These are phyloP conservation scores for Starmera dryadoides DNA, from an alignment of 805 yeast species.

Conservation along the genomic window DNA sequence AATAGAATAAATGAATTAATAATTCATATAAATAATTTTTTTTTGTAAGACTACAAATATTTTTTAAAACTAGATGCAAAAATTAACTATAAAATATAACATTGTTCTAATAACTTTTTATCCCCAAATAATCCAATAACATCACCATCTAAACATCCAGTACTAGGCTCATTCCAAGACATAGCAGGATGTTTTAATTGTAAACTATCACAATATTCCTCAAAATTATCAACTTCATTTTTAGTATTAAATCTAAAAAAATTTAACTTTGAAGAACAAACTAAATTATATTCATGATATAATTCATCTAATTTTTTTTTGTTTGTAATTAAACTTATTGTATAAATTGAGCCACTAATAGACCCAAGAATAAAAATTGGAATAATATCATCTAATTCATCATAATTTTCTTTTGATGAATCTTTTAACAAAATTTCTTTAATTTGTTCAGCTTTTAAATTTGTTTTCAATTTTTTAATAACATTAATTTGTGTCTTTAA, in stretches of 20 bases:
- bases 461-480: slow-evolving; percentile 6
- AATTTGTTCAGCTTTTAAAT: background rate
- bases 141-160: background rate
- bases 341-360: slow-evolving; percentile 17
- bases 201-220: too few species aligned
- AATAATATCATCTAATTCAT: slow-evolving; percentile 2
- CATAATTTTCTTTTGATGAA: background rate
- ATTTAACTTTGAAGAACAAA: too few species aligned
- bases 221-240: too few species aligned
- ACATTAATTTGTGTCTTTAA: slow-evolving; percentile 18
- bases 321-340: slow-evolving; percentile 6
- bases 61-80: background rate
- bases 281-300: background rate
- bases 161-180: too few species aligned
- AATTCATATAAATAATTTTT: too few species aligned
- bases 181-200: too few species aligned
- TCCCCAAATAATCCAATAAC: background rate
- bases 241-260: too few species aligned
- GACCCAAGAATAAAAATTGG: slow-evolving; percentile 20
- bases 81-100: background rate
- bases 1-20: background rate
- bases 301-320: background rate
- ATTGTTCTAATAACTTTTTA: background rate
- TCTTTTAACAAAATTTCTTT: background rate
- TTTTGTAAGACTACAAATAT: background rate